Evolutionary conservation across 805 yeast genomes (phyloP), one percentile per base, ranked within the genome.

Genomic region (Ogataea zsoltii): DNA sequence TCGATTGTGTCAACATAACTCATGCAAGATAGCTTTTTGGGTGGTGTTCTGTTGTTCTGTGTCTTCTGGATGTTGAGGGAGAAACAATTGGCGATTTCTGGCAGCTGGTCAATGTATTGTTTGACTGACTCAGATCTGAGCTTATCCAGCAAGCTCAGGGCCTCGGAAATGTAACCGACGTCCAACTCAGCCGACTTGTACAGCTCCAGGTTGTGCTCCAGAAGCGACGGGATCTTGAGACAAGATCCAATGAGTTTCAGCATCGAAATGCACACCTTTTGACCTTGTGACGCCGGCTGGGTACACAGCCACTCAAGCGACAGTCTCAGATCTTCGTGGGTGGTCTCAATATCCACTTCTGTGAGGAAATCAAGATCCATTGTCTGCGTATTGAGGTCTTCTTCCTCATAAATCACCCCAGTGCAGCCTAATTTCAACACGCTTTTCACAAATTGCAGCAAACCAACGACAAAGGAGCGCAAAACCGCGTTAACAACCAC

Each of bases 341-440:
- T 69, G 44, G n/a, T 48, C 31, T 44, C 41, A 13, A 41, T 33
- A 19, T 34, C 52, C 18, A 48, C 54, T 7, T 35, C 40, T 7
- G 38, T 33, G 69, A 67, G 31, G 74, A 66, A 54, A 49, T 74
- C 70, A 56, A 73, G 71, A 31, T 80, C 82, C 82, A 83, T 79
- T 12, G 73, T 71, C 53, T 83, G 78, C 1, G 85, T 77, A 45
- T 82, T 81, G 26, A 86, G 66, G 63, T 87, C 95, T 58, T 86
- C 94, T 56, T 84, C 94, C 57, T 85, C 89, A 51, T 77, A 79
- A 10, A 85, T 67, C 7, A 80, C 83, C n/a, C 82, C 83, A 6
- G 74, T 68, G 41, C 67, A 67, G 2, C 83, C 80, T 30, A 82
- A 66, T 7, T 64, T 62, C 3, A 76, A 48, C 13, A 72, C 66